phyloP scores from a whole-genome alignment of 352 stramenopile genomes.

The Phytophthora meadii region DNA sequence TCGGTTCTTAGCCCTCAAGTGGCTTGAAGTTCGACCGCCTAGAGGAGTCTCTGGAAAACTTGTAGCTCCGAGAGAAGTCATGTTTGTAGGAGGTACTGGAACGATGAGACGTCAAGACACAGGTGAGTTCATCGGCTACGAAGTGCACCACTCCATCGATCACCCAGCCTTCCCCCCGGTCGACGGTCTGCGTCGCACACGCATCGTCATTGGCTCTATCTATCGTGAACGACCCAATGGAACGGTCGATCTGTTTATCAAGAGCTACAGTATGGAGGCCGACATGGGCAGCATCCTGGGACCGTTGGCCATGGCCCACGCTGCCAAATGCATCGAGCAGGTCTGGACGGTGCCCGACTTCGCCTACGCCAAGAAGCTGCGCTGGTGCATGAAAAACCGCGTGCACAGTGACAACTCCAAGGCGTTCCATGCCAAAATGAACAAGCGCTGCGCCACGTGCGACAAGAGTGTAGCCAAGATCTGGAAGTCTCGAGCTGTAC shows the following conservation, averaged over 20 bases:
- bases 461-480: constrained; percentile 26
- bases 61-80: constrained; percentile 47
- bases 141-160: constrained; percentile 69
- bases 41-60: constrained; percentile 37
- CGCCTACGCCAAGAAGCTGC: constrained; percentile 44
- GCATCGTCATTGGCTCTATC: constrained; percentile 43
- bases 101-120: constrained; percentile 38
- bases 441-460: constrained; percentile 29
- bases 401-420: constrained; percentile 38
- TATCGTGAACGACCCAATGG: constrained; percentile 36
- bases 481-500: constrained; percentile 20
- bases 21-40: constrained; percentile 40
- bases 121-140: constrained; percentile 58
- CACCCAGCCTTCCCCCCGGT: constrained; percentile 40
- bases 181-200: constrained; percentile 41
- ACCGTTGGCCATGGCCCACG: constrained; percentile 37
- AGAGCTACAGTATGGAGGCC: constrained; percentile 50
- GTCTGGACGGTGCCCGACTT: constrained; percentile 43
- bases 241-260: constrained; percentile 47
- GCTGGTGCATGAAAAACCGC: constrained; percentile 41
- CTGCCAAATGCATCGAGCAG: constrained; percentile 41
- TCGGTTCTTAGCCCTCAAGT: constrained; percentile 53
- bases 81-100: constrained; percentile 49
- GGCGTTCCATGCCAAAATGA: constrained; percentile 28
- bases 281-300: constrained; percentile 42